Percentiles rank a stretch among this genome's conserved stretches.
phyloP scores from a whole-genome alignment of 768 basidiomycete genomes.

The Tulasnella calospora region DNA sequence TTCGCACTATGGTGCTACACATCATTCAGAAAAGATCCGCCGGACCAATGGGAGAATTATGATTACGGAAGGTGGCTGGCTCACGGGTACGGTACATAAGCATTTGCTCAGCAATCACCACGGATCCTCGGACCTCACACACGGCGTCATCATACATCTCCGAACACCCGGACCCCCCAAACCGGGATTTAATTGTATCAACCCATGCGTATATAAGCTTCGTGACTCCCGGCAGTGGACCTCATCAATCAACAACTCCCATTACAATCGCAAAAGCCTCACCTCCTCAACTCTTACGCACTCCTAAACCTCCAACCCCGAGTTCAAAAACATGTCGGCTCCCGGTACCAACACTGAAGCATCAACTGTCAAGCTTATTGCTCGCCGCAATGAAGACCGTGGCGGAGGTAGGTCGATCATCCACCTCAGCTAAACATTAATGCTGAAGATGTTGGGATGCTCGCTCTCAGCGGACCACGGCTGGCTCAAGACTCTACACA shows the following conservation, averaged over 20 bases:
- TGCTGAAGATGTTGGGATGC: slow-evolving; percentile 19
- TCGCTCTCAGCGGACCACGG: slow-evolving; percentile 56
- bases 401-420: slow-evolving; percentile 5
- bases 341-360: not conserved
- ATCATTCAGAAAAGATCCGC: not conserved
- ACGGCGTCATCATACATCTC: not conserved
- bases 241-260: not conserved
- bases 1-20: not conserved
- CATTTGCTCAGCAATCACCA: not conserved
- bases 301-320: not conserved
- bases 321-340: not conserved
- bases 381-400: slow-evolving; percentile 25
- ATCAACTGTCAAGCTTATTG: slow-evolving; percentile 24
- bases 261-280: not conserved
- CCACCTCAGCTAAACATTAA: not conserved
- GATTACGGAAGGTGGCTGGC: not conserved
- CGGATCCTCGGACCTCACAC: not conserved
- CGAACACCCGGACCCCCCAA: not conserved
- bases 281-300: not conserved
- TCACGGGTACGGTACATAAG: not conserved
- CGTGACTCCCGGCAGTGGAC: not conserved
- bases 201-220: not conserved
- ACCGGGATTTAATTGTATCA: not conserved
- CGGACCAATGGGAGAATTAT: not conserved
- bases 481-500: slow-evolving; percentile 85